A percentile compares a stretch with the other conserved stretches of the same genome.
These are phyloP conservation scores for Canna indica DNA, from an alignment of 176 grass and related monocot species.

Conservation along the genomic window DNA sequence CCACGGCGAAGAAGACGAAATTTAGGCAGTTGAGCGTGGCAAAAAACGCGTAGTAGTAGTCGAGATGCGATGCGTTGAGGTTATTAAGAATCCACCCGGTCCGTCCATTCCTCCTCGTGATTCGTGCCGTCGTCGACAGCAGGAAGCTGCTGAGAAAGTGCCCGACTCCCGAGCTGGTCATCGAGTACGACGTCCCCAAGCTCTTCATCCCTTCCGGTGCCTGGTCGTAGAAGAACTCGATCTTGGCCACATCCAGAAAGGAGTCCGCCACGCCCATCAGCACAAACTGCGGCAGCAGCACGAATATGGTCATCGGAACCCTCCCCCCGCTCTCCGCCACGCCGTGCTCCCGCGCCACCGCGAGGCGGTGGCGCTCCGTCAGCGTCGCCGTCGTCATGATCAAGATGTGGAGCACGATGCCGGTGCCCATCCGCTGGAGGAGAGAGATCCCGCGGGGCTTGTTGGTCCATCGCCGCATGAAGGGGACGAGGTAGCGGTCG, in stretches of 20 bases:
- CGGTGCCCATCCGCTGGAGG: conserved; percentile 9
- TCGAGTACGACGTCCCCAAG: conserved; percentile 46
- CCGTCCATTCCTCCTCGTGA: conserved; percentile 12
- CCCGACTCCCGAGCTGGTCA: conserved; percentile 34
- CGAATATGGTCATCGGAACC: conserved; percentile 42
- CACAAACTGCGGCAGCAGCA: conserved; percentile 52
- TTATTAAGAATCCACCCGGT: conserved; percentile 43
- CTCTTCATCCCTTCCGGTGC: conserved; percentile 62
- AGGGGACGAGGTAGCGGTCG: conserved; percentile 4
- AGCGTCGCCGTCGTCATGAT: background rate
- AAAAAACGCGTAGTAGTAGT: conserved; percentile 62
- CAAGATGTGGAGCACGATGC: background rate
- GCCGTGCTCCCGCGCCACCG: conserved; percentile 20
- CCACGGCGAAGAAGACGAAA: conserved; percentile 16
- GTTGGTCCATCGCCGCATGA: background rate
- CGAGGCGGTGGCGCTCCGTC: conserved; percentile 32
- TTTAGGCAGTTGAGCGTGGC: conserved; percentile 25
- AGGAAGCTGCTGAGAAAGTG: conserved; percentile 48
- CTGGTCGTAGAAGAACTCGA: conserved; percentile 39
- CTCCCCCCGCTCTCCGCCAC: background rate
- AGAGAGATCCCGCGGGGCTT: conserved; percentile 2
- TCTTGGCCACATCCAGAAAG: conserved; percentile 27
- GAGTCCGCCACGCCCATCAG: conserved; percentile 37
- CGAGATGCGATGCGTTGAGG: conserved; percentile 43
- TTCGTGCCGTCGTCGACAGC: conserved; percentile 23